These are phyloP conservation scores for Solanum pimpinellifolium DNA, from an alignment of 257 asterid genomes.

Conservation along the genomic window DNA sequence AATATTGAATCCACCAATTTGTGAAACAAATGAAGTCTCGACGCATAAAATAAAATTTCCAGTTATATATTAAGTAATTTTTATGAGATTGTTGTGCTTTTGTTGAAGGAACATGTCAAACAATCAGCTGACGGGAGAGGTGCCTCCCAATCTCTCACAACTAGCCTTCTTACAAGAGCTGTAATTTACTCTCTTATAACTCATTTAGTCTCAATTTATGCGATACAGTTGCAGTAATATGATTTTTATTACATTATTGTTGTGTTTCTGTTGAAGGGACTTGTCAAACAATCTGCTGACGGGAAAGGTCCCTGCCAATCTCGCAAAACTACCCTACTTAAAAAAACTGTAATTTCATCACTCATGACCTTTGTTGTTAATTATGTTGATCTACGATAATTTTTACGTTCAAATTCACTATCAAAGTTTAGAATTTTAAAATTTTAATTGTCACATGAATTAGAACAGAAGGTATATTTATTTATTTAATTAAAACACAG, in stretches of 20 bases:
- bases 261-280: constrained; percentile 1
- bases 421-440: neutral
- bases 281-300: constrained; percentile 6
- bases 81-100: neutral
- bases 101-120: constrained; percentile 6
- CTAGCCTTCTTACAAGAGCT: neutral
- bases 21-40: neutral
- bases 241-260: neutral
- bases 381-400: too few relatives aligned
- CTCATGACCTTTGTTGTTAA: neutral
- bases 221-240: neutral
- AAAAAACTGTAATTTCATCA: constrained; percentile 1
- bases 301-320: constrained; percentile 4
- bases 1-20: neutral
- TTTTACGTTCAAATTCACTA: too few relatives aligned
- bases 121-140: constrained; percentile 1
- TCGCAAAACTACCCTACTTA: neutral
- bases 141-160: constrained; percentile 7
- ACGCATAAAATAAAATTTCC: neutral
- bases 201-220: neutral
- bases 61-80: neutral
- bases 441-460: neutral
- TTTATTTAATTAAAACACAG: neutral
- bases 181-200: neutral
- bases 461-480: neutral